A percentile compares a stretch with the other conserved stretches of the same genome.
Conservation (phyloP, 805 yeast genomes). For the Torulaspora microellipsoides region DNA sequence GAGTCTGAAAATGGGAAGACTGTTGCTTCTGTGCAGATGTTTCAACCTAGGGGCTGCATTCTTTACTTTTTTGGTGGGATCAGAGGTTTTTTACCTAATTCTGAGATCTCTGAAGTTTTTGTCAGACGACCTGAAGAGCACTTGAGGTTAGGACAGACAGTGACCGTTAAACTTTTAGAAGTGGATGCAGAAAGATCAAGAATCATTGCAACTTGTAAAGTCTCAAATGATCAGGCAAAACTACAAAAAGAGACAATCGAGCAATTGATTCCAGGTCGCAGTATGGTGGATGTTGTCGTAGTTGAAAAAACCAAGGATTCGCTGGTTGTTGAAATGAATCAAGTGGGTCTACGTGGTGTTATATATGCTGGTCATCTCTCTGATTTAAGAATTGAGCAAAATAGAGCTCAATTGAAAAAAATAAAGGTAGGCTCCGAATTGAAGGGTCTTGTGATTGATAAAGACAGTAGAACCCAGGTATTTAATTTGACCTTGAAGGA, state of each 20-base stretch:
- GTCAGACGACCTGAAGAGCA: conserved; percentile 74
- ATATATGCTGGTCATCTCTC: conserved; percentile 69
- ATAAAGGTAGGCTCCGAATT: conserved; percentile 56
- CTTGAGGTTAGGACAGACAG: conserved; percentile 79
- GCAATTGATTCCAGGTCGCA: conserved; percentile 53
- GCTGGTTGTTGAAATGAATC: conserved; percentile 56
- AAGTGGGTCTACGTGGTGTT: conserved; percentile 57
- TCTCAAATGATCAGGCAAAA: conserved; percentile 47
- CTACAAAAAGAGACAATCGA: conserved; percentile 46
- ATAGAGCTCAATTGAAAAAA: conserved; percentile 60
- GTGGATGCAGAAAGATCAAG: conserved; percentile 51
- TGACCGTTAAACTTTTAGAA: conserved; percentile 58
- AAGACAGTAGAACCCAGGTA: conserved; percentile 55
- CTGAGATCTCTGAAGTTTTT: conserved; percentile 86
- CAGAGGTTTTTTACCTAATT: conserved; percentile 76
- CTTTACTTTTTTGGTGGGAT: conserved; percentile 77
- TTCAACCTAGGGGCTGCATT: conserved; percentile 74
- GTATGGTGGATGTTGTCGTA: conserved; percentile 54
- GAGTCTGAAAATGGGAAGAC: conserved; percentile 43
- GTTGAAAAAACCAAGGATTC: conserved; percentile 75
- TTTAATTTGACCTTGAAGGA: conserved; percentile 61
- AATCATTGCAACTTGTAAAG: conserved; percentile 69
- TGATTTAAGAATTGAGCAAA: conserved; percentile 71
- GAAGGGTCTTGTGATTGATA: conserved; percentile 62
- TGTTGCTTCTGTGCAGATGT: conserved; percentile 66